phyloP scores from a whole-genome alignment of 345 rosid genomes.

The Pugionium cornutum region DNA sequence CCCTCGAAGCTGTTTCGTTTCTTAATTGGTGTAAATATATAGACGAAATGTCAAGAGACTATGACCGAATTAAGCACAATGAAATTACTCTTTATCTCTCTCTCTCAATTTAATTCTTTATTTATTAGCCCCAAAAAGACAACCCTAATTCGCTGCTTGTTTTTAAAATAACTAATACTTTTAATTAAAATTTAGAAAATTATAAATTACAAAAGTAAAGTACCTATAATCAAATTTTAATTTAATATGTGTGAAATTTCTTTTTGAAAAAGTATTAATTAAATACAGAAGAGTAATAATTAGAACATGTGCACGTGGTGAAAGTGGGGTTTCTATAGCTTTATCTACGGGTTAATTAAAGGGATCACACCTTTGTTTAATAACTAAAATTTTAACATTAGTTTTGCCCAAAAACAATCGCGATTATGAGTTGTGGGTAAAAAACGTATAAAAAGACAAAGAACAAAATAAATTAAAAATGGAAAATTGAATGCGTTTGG shows the following conservation, averaged over 20 bases:
- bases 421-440: background rate
- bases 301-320: constrained; percentile 25
- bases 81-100: background rate
- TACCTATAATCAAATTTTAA: too few species aligned
- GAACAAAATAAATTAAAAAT: background rate
- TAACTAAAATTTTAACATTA: background rate
- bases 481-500: background rate
- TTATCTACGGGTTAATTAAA: constrained; percentile 37
- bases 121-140: constrained; percentile 6
- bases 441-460: constrained; percentile 24
- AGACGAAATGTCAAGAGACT: constrained; percentile 32
- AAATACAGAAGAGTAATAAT: background rate
- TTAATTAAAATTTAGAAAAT: too few species aligned
- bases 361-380: constrained; percentile 17
- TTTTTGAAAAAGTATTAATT: too few species aligned
- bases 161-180: background rate
- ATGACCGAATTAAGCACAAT: constrained; percentile 25
- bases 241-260: too few species aligned
- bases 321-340: constrained; percentile 15
- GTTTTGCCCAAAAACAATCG: too few species aligned
- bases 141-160: constrained; percentile 16
- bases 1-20: constrained; percentile 17
- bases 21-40: background rate
- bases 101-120: background rate
- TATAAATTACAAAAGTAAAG: too few species aligned